Conservation (phyloP, 495 filamentous ascomycete species). For the Darksidea phi region DNA sequence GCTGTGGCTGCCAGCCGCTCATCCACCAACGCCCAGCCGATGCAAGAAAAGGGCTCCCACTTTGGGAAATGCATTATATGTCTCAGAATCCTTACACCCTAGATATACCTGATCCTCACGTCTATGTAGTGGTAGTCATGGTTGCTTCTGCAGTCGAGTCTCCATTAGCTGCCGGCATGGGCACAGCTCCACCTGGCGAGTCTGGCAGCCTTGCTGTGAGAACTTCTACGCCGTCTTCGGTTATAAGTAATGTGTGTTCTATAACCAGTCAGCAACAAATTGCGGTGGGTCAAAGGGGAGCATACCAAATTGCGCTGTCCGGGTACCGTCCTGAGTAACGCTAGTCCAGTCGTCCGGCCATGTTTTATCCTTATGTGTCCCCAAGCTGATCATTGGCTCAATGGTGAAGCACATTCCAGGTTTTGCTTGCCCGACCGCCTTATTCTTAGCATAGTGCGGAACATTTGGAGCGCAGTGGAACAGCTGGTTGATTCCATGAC, state of each 20-base stretch:
- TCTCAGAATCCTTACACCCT: no score
- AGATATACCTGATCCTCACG: no score
- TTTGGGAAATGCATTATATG: no score
- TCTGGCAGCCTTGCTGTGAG: slow-evolving; percentile 77
- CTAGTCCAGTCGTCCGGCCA: slow-evolving; percentile 52
- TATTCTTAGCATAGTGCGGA: slow-evolving; percentile 52
- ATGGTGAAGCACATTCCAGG: slow-evolving; percentile 49
- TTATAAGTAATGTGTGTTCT: slow-evolving; percentile 95
- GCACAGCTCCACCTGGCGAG: slow-evolving; percentile 81
- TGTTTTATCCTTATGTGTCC: slow-evolving; percentile 46
- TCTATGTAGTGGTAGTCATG: no score
- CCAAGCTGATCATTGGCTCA: slow-evolving; percentile 49
- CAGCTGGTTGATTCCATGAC: slow-evolving; percentile 47
- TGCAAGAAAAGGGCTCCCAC: no score
- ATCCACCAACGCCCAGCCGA: no score
- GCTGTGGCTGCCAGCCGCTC: no score
- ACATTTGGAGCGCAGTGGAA: slow-evolving; percentile 48
- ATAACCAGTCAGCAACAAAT: slow-evolving; percentile 22
- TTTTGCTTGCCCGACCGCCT: slow-evolving; percentile 46
- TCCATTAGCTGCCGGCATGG: slow-evolving; percentile 45
- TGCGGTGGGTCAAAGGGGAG: background rate
- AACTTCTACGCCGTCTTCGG: slow-evolving; percentile 89
- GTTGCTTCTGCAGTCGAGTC: slow-evolving; percentile 11
- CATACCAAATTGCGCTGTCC: slow-evolving; percentile 48
- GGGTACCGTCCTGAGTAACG: slow-evolving; percentile 44